These are phyloP conservation scores for Beauveria scarabaeidicola DNA, from an alignment of 2,329 filamentous ascomycete genomes.

Conservation along the genomic window DNA sequence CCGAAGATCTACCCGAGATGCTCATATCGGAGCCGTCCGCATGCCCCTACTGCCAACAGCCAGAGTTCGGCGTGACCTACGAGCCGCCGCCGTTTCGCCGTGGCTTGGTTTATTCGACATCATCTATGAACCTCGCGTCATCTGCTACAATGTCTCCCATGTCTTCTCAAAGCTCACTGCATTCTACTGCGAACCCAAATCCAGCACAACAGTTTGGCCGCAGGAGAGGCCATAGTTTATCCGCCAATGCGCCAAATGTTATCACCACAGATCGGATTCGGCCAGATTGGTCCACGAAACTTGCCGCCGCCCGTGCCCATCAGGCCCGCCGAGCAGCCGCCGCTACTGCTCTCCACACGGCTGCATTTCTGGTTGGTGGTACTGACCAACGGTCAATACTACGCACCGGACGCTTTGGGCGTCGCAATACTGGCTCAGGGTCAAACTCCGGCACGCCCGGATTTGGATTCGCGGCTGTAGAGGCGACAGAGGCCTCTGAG, in stretches of 20 bases:
- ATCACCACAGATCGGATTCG: constrained; percentile 88
- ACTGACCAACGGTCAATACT: constrained; percentile 40
- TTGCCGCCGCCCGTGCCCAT: constrained; percentile 76
- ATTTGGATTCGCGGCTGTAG: constrained; percentile 11
- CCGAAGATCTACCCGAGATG: constrained; percentile 49
- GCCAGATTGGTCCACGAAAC: constrained; percentile 88
- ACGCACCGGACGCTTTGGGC: constrained; percentile 44
- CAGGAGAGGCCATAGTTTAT: constrained; percentile 53
- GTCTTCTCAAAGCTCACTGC: constrained; percentile 77
- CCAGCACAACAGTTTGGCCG: constrained; percentile 30
- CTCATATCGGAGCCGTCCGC: constrained; percentile 85
- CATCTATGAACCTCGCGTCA: constrained; percentile 27
- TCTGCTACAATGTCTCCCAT: constrained; percentile 53
- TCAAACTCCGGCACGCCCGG: constrained; percentile 19
- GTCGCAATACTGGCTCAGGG: constrained; percentile 37
- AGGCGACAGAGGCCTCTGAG: constrained; percentile 19
- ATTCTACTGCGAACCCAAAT: constrained; percentile 43
- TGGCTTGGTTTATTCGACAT: constrained; percentile 61
- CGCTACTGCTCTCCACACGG: constrained; percentile 88
- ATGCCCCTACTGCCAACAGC: constrained; percentile 91
- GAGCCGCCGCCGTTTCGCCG: constrained; percentile 80
- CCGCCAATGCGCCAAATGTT: constrained; percentile 74
- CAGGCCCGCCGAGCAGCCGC: constrained; percentile 81
- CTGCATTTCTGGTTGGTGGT: constrained; percentile 80
- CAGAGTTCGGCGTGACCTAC: constrained; percentile 95